Percentiles rank a stretch among this genome's conserved stretches.
Evolutionary conservation across 208 protist species (phyloP).

Genomic region (Cochliopodium minus): DNA sequence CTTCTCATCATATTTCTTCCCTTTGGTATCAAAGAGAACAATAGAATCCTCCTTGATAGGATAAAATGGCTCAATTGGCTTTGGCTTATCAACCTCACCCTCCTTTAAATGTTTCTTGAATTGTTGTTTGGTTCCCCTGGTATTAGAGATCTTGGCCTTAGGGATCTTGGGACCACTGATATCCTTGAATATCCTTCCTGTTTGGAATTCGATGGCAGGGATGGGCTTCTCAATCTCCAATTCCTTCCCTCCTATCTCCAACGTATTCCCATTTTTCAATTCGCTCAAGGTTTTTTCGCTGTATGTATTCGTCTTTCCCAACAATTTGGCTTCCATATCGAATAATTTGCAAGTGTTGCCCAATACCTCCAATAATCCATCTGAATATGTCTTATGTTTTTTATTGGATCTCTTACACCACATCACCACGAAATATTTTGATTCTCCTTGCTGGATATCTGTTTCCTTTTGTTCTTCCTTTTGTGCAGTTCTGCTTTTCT

Average conservation of each 20-base stretch:
- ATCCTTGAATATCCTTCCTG: too few species aligned
- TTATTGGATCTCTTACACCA: slow-evolving; percentile 1
- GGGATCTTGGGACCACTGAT: too few species aligned
- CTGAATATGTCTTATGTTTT: slow-evolving; percentile 12
- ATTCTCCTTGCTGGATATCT: too few species aligned
- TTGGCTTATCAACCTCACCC: too few species aligned
- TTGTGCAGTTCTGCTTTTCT: background rate
- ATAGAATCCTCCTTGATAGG: background rate
- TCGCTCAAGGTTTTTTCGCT: background rate
- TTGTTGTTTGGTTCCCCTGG: too few species aligned
- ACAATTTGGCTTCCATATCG: background rate
- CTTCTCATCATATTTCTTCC: background rate
- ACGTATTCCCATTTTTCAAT: background rate
- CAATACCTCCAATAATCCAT: background rate
- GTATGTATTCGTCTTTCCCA: background rate
- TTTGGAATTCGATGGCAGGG: background rate
- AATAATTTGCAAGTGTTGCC: background rate
- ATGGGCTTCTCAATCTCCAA: background rate
- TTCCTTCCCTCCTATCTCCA: background rate
- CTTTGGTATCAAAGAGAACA: background rate
- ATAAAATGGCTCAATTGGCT: background rate
- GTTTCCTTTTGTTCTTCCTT: background rate
- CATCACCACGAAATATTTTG: background rate
- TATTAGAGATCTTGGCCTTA: too few species aligned
- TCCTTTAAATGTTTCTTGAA: too few species aligned